A percentile compares a stretch with the other conserved stretches of the same genome.
Conservation (phyloP, 257 asterid species). For the Nicotiana tabacum region DNA sequence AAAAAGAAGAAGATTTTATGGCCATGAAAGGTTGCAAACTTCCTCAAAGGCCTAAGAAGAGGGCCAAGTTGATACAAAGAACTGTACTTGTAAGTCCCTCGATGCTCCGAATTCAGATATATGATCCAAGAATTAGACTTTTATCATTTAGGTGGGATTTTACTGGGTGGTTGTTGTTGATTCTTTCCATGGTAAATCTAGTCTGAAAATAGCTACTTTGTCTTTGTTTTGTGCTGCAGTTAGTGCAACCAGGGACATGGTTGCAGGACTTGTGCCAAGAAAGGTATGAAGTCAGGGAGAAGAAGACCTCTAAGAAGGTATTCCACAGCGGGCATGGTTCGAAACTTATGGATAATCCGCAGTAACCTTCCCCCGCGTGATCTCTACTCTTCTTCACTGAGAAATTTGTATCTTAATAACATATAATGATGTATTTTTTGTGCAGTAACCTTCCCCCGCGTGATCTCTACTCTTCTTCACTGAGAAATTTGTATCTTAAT, state of each 20-base stretch:
- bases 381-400: no score
- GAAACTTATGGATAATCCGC: no score
- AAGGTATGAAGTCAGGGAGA: constrained; percentile 55
- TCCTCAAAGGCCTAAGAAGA: constrained; percentile 49
- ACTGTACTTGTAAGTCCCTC: constrained; percentile 26
- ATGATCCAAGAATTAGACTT: background rate
- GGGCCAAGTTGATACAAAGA: constrained; percentile 38
- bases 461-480: no score
- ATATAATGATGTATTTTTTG: no score
- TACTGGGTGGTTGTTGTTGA: background rate
- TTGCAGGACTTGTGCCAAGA: constrained; percentile 40
- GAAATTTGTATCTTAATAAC: no score
- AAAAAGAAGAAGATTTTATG: constrained; percentile 45
- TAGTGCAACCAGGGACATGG: constrained; percentile 53
- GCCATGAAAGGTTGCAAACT: constrained; percentile 45
- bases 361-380: no score
- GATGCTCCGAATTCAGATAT: background rate
- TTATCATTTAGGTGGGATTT: background rate
- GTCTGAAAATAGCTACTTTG: background rate
- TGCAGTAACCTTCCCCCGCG: no score
- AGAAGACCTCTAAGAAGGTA: constrained; percentile 45
- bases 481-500: no score
- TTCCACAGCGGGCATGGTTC: no score
- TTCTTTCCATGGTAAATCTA: background rate
- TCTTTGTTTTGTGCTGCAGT: constrained; percentile 18